These are phyloP conservation scores for Allantophomopsis cytisporea DNA, from an alignment of 2,329 filamentous ascomycete species.

Conservation along the genomic window DNA sequence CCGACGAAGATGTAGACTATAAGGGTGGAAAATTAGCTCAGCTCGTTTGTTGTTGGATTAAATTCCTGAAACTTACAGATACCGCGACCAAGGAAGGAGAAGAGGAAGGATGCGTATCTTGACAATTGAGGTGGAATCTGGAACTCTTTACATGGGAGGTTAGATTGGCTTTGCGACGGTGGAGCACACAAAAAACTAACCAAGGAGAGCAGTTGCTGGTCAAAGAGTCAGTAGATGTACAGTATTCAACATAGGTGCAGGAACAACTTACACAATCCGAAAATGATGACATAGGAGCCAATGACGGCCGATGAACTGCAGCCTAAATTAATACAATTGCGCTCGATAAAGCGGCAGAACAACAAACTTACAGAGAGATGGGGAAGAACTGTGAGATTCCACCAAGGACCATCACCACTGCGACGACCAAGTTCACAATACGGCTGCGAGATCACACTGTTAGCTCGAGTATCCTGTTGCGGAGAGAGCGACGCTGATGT, in stretches of 20 bases:
- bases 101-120: constrained; percentile 93
- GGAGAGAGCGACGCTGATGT: no score
- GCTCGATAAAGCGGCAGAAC: neutral
- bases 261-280: constrained; percentile 58
- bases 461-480: no score
- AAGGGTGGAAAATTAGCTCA: neutral
- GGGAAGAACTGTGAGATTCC: constrained; percentile 61
- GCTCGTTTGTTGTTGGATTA: neutral
- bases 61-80: constrained; percentile 53
- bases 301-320: constrained; percentile 60
- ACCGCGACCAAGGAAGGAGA: constrained; percentile 92
- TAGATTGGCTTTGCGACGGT: neutral
- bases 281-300: constrained; percentile 79
- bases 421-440: constrained; percentile 84
- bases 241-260: neutral
- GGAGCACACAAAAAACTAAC: constrained; percentile 17
- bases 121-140: constrained; percentile 87
- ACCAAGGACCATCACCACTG: constrained; percentile 75
- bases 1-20: constrained; percentile 94
- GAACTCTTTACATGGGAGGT: constrained; percentile 47
- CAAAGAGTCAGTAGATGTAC: constrained; percentile 1
- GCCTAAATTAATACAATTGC: no score
- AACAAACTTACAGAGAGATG: constrained; percentile 3
- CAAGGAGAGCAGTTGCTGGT: constrained; percentile 53
- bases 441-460: constrained; percentile 43